Percentiles rank a stretch among this genome's conserved stretches.
These are phyloP conservation scores for Rhodomyrtus psidioides DNA, from an alignment of 441 rosid genomes.

Conservation along the genomic window DNA sequence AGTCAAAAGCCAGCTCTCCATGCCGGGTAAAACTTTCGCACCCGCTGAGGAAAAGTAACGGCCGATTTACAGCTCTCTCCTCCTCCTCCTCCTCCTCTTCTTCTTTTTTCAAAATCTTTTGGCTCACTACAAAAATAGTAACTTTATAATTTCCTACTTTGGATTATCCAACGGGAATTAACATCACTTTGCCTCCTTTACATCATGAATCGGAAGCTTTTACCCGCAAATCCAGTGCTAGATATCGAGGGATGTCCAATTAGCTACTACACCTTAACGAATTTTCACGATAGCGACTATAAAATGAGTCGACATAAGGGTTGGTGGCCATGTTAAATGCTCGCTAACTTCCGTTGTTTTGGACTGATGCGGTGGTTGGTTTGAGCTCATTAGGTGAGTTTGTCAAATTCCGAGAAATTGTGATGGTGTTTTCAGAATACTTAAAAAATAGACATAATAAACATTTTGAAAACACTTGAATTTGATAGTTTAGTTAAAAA, in stretches of 20 bases:
- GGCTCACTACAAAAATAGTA: not conserved
- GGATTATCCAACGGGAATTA: no score
- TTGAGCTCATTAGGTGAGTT: not conserved
- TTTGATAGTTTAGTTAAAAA: not conserved
- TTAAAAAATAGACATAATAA: not conserved
- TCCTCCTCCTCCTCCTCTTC: not conserved
- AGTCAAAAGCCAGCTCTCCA: not conserved
- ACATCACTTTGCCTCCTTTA: no score
- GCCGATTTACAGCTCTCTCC: not conserved
- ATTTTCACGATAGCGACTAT: no score
- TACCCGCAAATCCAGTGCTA: no score
- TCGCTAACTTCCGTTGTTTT: not conserved
- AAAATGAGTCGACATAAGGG: no score
- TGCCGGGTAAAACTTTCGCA: not conserved
- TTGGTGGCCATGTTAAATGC: not conserved
- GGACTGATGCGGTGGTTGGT: not conserved
- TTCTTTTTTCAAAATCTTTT: not conserved
- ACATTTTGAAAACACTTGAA: not conserved
- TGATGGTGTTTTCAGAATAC: not conserved
- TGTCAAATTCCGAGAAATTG: not conserved
- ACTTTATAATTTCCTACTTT: not conserved
- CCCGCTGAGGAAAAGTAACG: not conserved
- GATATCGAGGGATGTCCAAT: no score
- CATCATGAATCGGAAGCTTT: no score
- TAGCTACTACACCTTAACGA: no score